Base-by-base conservation (phyloP, 345 rosid genomes). In the Camelina laxa region DNA sequence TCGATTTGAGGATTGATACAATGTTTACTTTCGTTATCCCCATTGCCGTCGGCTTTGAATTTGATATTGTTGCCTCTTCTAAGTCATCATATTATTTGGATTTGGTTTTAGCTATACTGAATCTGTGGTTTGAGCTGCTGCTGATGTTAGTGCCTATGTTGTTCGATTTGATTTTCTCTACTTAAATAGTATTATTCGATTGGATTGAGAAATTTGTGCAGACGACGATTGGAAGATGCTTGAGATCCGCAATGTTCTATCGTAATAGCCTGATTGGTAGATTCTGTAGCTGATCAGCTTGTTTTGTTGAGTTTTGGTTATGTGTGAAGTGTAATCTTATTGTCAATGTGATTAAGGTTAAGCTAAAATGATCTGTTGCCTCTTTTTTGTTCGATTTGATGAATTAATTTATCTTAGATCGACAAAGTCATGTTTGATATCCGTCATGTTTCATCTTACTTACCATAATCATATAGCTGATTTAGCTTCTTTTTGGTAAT, bases 91-190 rank as follows among this genome's bases (percentile, higher is more conserved):
- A 1, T 9, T n/a, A 4, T 13, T 67, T 30, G 9, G 35, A 51
- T 39, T 39, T 39, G 42, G 42, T 11, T 10, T 39, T 3, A n/a
- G 14, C 5, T 39, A 1, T 39, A 39, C 42, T 39, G 14, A 10
- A 39, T 39, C 42, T 39, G 50, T 45, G 7, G 50, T 42, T 42
- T 42, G 47, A 41, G 45, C n/a, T 4, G 30, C 30, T 27, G 30
- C 47, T 41, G n/a, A 42, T 42, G 47, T 42, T 42, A 15, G 49
- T 44, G 17, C 49, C 17, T 15, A 15, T 44, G 49, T 44, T 30
- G 13, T 33, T 71, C 47, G 17, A 71, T 70, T 45, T 58, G n/a
- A 27, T 70, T 45, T 44, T 11, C 14, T 69, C 20, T 45, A 33
- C 20, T 60, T 44, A 9, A 5, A n/a, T n/a, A n/a, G n/a, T 9